Evolutionary conservation across 257 asterid genomes (phyloP).

Genomic region (Forsythia suspensa): DNA sequence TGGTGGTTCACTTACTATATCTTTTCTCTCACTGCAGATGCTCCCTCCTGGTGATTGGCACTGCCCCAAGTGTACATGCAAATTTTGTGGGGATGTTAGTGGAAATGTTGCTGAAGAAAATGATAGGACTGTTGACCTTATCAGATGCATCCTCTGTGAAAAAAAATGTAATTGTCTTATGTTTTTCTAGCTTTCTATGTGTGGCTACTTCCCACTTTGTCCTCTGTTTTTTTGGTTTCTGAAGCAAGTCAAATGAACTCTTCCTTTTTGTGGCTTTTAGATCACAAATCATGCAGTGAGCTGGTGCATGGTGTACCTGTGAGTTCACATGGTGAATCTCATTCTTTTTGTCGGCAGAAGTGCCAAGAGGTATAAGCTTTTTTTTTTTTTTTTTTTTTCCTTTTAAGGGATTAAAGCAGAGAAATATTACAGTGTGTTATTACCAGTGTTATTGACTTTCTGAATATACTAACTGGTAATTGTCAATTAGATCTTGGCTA

Average conservation of each 20-base stretch:
- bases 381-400: neutral
- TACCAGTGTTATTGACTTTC: neutral
- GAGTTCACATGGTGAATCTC: constrained; percentile 44
- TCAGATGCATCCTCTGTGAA: constrained; percentile 70
- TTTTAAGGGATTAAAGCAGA: constrained; percentile 7
- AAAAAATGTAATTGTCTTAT: constrained; percentile 58
- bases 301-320: constrained; percentile 36
- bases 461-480: neutral
- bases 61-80: constrained; percentile 84
- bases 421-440: neutral
- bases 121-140: constrained; percentile 40
- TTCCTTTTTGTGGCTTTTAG: constrained; percentile 39
- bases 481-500: neutral
- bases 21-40: constrained; percentile 46
- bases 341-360: constrained; percentile 58
- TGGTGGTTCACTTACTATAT: constrained; percentile 15
- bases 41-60: constrained; percentile 96
- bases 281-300: constrained; percentile 69
- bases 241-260: constrained; percentile 16
- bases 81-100: constrained; percentile 63
- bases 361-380: constrained; percentile 79
- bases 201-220: constrained; percentile 9
- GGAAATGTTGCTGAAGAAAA: constrained; percentile 36
- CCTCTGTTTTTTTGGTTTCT: neutral
- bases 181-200: constrained; percentile 17